phyloP scores from a whole-genome alignment of 2,329 filamentous ascomycete species.

The Fusarium marasasianum region DNA sequence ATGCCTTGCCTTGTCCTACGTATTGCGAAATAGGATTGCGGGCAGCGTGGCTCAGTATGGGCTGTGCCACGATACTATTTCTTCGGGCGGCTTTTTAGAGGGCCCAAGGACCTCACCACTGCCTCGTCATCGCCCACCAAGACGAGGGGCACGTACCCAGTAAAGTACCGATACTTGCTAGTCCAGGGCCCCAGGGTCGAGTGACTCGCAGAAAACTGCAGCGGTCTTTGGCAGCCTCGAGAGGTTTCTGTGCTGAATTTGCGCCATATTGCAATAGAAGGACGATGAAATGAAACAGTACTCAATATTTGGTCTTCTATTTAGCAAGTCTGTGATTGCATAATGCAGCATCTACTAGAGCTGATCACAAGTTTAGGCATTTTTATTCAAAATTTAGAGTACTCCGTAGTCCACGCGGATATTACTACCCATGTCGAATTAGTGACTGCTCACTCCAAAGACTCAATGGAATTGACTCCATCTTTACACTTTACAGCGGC shows the following conservation, averaged over 20 bases:
- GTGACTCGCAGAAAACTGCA: slow-evolving; percentile 38
- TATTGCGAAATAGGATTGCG: slow-evolving; percentile 17
- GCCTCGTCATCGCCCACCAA: slow-evolving; percentile 53
- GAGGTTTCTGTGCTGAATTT: not conserved
- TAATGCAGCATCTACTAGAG: not conserved
- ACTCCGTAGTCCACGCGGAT: not conserved
- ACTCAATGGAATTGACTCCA: slow-evolving; percentile 3
- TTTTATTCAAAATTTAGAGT: not conserved
- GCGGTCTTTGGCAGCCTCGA: slow-evolving; percentile 18
- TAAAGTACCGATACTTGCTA: slow-evolving; percentile 44
- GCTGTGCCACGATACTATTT: slow-evolving; percentile 39
- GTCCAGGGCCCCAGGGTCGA: slow-evolving; percentile 3
- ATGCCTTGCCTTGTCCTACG: slow-evolving; percentile 2
- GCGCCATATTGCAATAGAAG: not conserved
- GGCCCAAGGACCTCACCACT: slow-evolving; percentile 39
- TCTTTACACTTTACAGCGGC: not conserved
- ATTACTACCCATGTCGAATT: slow-evolving; percentile 3
- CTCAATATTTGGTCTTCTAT: not conserved
- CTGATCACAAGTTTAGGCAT: not conserved
- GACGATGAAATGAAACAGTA: not conserved
- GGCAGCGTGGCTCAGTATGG: slow-evolving; percentile 37
- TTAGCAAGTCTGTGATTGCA: no score
- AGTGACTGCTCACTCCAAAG: not conserved
- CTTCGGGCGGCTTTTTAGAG: slow-evolving; percentile 18
- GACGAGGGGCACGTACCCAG: slow-evolving; percentile 39